Evolutionary conservation across 2,329 filamentous ascomycete species (phyloP).

Genomic region (Diaporthe velutina): DNA sequence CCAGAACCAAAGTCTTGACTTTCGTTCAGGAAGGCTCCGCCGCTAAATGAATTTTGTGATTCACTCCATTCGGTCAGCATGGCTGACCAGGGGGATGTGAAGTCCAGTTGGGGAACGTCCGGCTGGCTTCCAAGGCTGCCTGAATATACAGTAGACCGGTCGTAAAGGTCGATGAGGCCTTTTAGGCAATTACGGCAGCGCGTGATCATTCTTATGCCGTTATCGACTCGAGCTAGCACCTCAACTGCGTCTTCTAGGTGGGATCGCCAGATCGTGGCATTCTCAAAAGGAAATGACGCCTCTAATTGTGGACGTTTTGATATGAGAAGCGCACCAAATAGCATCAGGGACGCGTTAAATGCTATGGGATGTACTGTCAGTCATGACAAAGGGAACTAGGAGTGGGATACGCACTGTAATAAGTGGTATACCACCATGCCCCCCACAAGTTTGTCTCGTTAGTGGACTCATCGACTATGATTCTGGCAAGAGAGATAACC

Average conservation of each 20-base stretch:
- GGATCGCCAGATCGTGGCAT: not conserved
- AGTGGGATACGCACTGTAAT: not conserved
- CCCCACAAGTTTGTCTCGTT: not conserved
- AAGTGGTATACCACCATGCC: not conserved
- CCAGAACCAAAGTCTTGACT: not conserved
- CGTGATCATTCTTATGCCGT: not conserved
- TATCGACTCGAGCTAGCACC: not conserved
- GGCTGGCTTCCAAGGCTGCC: not conserved
- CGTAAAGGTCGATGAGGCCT: not conserved
- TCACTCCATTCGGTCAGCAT: not conserved
- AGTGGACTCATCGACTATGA: not conserved
- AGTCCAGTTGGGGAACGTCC: not conserved
- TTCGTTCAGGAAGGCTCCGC: not conserved
- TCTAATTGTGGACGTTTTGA: not conserved
- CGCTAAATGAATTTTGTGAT: not conserved
- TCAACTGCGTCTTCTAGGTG: not conserved
- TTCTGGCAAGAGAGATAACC: not conserved
- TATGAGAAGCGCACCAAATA: not conserved
- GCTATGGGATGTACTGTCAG: not conserved
- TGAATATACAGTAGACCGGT: not conserved
- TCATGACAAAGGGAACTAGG: not conserved
- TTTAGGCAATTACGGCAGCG: not conserved
- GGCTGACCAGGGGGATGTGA: not conserved
- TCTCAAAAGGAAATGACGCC: not conserved
- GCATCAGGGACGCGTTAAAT: not conserved